These are phyloP conservation scores for Dactylella cylindrospora DNA, from an alignment of 2,329 filamentous ascomycete species.

Conservation along the genomic window DNA sequence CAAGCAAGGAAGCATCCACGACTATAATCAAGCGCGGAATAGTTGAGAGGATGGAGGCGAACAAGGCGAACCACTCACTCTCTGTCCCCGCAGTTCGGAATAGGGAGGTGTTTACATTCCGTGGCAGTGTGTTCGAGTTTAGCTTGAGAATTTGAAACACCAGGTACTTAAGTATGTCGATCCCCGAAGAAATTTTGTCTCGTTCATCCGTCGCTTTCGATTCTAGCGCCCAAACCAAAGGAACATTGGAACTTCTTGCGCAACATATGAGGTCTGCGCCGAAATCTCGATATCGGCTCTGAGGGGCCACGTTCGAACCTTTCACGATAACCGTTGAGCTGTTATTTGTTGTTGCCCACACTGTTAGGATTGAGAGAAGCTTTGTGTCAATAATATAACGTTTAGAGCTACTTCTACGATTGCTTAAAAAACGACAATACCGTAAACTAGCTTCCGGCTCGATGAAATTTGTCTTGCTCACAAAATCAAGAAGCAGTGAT, in stretches of 20 bases:
- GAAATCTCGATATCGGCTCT: background rate
- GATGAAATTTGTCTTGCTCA: background rate
- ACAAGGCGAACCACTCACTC: background rate
- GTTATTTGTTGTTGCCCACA: background rate
- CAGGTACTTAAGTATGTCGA: slow-evolving; percentile 3
- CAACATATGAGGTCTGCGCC: slow-evolving; percentile 1
- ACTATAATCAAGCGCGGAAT: slow-evolving; percentile 1
- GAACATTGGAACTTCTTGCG: background rate
- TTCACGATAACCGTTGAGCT: slow-evolving; percentile 5
- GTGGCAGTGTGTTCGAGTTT: slow-evolving; percentile 1
- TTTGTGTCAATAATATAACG: slow-evolving; percentile 2
- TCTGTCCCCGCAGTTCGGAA: slow-evolving; percentile 3
- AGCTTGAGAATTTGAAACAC: slow-evolving; percentile 2
- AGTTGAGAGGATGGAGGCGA: background rate
- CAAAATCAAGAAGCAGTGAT: background rate
- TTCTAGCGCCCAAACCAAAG: slow-evolving; percentile 4
- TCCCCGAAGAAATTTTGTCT: background rate
- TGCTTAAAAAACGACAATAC: background rate
- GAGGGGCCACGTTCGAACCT: background rate
- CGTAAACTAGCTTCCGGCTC: slow-evolving; percentile 5
- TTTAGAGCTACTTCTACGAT: background rate
- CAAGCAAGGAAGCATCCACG: background rate
- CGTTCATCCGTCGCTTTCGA: background rate
- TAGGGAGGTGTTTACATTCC: background rate
- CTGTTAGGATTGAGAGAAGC: background rate